A percentile compares a stretch with the other conserved stretches of the same genome.
Conservation (phyloP, 805 yeast genomes). For the Yarrowia phangngaensis region DNA sequence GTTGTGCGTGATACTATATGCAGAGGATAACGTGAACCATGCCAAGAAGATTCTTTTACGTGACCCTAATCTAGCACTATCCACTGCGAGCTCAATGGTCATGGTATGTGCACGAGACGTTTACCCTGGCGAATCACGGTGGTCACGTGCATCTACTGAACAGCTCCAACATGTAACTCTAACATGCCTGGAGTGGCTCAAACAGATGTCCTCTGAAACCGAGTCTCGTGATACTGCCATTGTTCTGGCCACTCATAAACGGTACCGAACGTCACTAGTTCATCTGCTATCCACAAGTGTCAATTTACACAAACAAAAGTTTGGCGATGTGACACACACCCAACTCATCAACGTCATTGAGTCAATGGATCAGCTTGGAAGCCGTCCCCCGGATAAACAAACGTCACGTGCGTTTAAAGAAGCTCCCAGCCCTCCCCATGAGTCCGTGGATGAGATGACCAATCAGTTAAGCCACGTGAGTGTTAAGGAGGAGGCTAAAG, state of each 20-base stretch:
- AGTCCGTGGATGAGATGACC: background rate
- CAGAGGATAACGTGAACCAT: background rate
- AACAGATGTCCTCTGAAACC: background rate
- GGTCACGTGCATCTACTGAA: constrained; percentile 1
- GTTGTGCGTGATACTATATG: constrained; percentile 7
- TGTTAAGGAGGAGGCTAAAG: background rate
- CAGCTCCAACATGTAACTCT: constrained; percentile 7
- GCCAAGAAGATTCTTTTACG: background rate
- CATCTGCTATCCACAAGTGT: constrained; percentile 4
- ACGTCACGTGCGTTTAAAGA: constrained; percentile 8
- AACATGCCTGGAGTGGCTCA: constrained; percentile 13
- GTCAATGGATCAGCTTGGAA: constrained; percentile 13
- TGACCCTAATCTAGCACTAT: constrained; percentile 9
- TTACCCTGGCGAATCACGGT: background rate
- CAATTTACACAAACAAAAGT: constrained; percentile 3
- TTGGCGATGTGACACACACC: constrained; percentile 10
- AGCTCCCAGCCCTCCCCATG: background rate
- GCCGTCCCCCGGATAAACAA: constrained; percentile 5
- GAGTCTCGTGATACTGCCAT: background rate
- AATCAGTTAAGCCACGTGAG: constrained; percentile 8
- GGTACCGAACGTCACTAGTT: constrained; percentile 13
- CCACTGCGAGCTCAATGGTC: constrained; percentile 1
- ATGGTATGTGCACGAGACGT: constrained; percentile 16
- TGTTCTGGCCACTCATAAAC: constrained; percentile 7
- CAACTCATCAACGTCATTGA: constrained; percentile 9